phyloP scores from a whole-genome alignment of 768 basidiomycete species.

The Pleurotus sapidus region DNA sequence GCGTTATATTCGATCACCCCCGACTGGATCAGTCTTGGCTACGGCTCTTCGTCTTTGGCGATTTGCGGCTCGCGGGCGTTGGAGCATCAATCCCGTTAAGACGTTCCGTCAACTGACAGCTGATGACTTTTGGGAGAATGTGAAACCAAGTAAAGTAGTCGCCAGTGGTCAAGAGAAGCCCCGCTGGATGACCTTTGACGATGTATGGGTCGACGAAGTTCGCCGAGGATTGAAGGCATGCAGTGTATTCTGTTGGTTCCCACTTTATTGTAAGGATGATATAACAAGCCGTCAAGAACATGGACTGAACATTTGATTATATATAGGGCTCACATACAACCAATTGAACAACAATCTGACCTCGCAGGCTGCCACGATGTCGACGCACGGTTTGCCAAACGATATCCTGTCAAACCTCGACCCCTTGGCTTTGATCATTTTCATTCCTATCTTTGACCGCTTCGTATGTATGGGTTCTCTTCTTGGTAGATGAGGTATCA shows the following conservation, averaged over 20 bases:
- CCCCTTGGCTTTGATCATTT: constrained; percentile 72
- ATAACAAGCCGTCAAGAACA: not conserved
- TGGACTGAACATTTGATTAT: constrained; percentile 40
- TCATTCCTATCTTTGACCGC: constrained; percentile 66
- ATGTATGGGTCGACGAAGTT: constrained; percentile 78
- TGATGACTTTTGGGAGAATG: constrained; percentile 71
- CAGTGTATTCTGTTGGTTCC: constrained; percentile 57
- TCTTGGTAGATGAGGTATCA: constrained; percentile 30
- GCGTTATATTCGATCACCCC: constrained; percentile 53
- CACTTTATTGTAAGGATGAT: constrained; percentile 57
- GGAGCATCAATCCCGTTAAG: constrained; percentile 52
- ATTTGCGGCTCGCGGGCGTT: constrained; percentile 44
- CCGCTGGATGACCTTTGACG: constrained; percentile 75
- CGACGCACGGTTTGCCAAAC: constrained; percentile 67
- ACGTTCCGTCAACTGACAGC: constrained; percentile 48
- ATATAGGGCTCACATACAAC: constrained; percentile 74
- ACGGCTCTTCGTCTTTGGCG: constrained; percentile 45
- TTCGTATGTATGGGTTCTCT: constrained; percentile 28
- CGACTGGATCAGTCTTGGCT: constrained; percentile 62
- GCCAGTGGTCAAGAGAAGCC: constrained; percentile 39
- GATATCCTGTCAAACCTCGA: constrained; percentile 79
- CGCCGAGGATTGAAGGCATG: constrained; percentile 73
- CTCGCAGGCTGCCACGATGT: constrained; percentile 79
- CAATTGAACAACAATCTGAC: constrained; percentile 78
- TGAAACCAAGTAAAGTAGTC: constrained; percentile 56